These are phyloP conservation scores for Diaporthe amygdali DNA, from an alignment of 2,329 filamentous ascomycete species.

Conservation along the genomic window DNA sequence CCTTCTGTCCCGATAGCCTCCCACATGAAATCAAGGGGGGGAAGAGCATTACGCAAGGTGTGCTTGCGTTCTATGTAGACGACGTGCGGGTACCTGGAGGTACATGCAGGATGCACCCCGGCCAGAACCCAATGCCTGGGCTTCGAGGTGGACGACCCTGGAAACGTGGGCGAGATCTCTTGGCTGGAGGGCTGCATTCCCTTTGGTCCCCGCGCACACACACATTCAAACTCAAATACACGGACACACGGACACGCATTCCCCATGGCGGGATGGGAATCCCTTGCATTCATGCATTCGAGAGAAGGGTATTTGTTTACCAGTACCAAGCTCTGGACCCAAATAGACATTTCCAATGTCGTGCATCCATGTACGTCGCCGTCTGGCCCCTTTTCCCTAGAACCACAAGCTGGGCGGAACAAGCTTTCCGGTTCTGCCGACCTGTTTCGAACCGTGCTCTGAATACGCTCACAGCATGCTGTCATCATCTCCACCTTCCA, in stretches of 20 bases:
- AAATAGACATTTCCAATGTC: background rate
- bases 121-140: background rate
- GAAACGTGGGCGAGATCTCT: conserved; percentile 11
- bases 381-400: background rate
- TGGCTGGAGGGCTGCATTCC: background rate
- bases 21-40: conserved; percentile 6
- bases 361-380: background rate
- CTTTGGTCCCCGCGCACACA: background rate
- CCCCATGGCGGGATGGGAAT: background rate
- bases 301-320: background rate
- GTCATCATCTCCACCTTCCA: background rate
- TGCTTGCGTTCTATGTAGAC: conserved; percentile 1
- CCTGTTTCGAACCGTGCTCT: background rate
- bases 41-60: background rate
- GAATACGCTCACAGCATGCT: background rate
- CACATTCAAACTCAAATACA: too few relatives aligned
- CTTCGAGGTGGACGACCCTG: background rate
- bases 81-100: background rate
- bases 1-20: background rate
- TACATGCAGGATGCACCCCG: background rate
- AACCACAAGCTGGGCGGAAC: background rate
- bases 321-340: background rate
- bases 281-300: background rate
- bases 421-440: conserved; percentile 3
- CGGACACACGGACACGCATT: background rate